A percentile compares a stretch with the other conserved stretches of the same genome.
Evolutionary conservation across 768 basidiomycete species (phyloP).

Genomic region (Boletellus ananas): DNA sequence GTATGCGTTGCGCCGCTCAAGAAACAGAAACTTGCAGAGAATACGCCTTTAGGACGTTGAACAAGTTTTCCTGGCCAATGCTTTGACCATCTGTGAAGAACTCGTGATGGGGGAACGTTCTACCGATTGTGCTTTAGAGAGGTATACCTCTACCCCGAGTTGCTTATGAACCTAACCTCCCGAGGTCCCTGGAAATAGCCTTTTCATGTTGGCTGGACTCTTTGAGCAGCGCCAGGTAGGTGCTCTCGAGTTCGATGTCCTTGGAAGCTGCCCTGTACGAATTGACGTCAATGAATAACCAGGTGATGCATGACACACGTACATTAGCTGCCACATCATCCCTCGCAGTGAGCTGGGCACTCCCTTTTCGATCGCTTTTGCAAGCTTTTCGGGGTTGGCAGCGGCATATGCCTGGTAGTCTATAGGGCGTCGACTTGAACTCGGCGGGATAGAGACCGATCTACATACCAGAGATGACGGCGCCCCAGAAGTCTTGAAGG

Average conservation of each 20-base stretch:
- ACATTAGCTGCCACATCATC: constrained; percentile 98
- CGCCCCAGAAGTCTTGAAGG: constrained; percentile 85
- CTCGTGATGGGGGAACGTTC: constrained; percentile 95
- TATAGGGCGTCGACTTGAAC: constrained; percentile 23
- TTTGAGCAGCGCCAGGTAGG: constrained; percentile 79
- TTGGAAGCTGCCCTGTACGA: constrained; percentile 84
- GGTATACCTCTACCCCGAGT: neutral
- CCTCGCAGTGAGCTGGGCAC: constrained; percentile 86
- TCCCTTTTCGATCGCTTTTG: constrained; percentile 86
- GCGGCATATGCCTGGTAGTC: constrained; percentile 90
- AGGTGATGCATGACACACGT: constrained; percentile 19
- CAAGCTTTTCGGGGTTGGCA: constrained; percentile 71
- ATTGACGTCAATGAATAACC: constrained; percentile 10
- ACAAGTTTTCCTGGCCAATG: constrained; percentile 94
- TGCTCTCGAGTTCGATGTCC: constrained; percentile 76
- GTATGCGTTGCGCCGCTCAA: neutral
- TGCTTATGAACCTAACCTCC: constrained; percentile 46
- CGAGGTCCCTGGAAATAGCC: constrained; percentile 88
- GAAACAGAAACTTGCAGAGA: constrained; percentile 59
- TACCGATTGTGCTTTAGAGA: constrained; percentile 27
- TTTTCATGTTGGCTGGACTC: constrained; percentile 89
- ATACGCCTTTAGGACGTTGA: constrained; percentile 97
- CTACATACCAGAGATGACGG: constrained; percentile 75
- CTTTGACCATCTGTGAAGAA: constrained; percentile 95
- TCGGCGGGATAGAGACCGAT: neutral